These are phyloP conservation scores for Sonneratia caseolaris DNA, from an alignment of 345 rosid species.

Conservation along the genomic window DNA sequence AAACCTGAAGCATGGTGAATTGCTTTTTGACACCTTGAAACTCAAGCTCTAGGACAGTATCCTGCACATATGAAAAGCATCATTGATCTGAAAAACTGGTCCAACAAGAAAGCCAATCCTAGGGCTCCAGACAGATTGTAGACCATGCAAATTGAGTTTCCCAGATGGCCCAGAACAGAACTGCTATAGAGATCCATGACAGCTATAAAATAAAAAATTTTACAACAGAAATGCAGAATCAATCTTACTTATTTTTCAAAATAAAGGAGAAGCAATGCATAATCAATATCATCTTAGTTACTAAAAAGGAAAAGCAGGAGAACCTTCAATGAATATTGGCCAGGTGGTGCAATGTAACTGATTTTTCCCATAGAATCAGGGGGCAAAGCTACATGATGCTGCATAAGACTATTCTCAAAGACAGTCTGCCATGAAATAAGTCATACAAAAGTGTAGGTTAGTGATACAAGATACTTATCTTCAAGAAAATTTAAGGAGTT, in stretches of 20 bases:
- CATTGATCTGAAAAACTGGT: background rate
- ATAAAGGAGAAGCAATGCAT: background rate
- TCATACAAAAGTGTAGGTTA: background rate
- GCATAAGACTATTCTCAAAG: conserved; percentile 88
- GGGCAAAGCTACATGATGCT: conserved; percentile 82
- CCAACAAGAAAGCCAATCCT: background rate
- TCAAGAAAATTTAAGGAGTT: background rate
- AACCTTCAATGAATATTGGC: conserved; percentile 96
- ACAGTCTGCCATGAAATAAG: conserved; percentile 50
- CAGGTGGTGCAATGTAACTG: conserved; percentile 87
- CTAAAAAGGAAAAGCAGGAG: conserved; percentile 11
- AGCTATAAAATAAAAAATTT: background rate
- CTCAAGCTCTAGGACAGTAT: conserved; percentile 92
- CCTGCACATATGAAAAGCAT: conserved; percentile 28
- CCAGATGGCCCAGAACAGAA: background rate
- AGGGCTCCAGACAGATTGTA: background rate
- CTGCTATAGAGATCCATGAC: background rate
- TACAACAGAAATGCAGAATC: background rate
- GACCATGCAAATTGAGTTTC: background rate
- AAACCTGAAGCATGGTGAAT: conserved; percentile 97
- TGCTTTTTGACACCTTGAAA: conserved; percentile 94
- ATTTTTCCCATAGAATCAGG: conserved; percentile 98
- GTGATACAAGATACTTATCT: background rate
- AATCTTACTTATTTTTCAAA: background rate
- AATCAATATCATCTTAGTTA: background rate